Conservation (phyloP, 2,329 filamentous ascomycete species). For the Dothidotthia symphoricarpi region DNA sequence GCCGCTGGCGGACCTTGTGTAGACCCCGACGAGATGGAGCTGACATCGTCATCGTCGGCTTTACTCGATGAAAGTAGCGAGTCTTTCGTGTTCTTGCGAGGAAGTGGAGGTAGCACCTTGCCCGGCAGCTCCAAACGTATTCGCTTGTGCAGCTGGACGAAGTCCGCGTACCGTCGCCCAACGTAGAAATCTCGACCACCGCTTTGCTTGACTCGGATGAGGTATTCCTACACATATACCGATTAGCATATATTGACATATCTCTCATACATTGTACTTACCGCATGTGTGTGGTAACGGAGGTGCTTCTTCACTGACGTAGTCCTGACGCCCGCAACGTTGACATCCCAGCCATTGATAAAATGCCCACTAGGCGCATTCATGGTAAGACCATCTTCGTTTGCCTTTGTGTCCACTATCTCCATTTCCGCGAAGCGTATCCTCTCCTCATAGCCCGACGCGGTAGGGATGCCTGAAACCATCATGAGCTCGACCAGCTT, state of each 20-base stretch:
- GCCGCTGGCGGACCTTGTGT: slow-evolving; percentile 57
- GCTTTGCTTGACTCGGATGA: slow-evolving; percentile 79
- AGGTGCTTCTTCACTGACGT: slow-evolving; percentile 81
- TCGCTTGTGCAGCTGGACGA: slow-evolving; percentile 73
- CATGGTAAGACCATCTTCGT: slow-evolving; percentile 82
- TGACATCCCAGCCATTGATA: slow-evolving; percentile 96
- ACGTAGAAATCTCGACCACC: slow-evolving; percentile 75
- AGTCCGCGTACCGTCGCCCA: slow-evolving; percentile 84
- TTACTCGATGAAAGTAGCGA: slow-evolving; percentile 59
- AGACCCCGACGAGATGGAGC: slow-evolving; percentile 77
- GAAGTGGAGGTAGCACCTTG: slow-evolving; percentile 80
- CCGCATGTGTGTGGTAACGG: slow-evolving; percentile 86
- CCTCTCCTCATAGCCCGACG: slow-evolving; percentile 94
- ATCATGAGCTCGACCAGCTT: slow-evolving; percentile 99
- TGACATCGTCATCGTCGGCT: slow-evolving; percentile 70
- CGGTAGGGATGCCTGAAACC: slow-evolving; percentile 94
- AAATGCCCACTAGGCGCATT: slow-evolving; percentile 88
- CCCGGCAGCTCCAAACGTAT: slow-evolving; percentile 84
- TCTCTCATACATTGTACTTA: slow-evolving; percentile 45
- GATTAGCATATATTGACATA: slow-evolving; percentile 3
- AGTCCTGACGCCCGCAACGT: slow-evolving; percentile 84
- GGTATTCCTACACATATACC: slow-evolving; percentile 65
- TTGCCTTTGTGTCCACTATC: slow-evolving; percentile 88
- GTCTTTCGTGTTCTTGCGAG: slow-evolving; percentile 86
- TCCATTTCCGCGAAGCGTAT: slow-evolving; percentile 97